These are phyloP conservation scores for Eucalyptus caleyi DNA, from an alignment of 345 rosid genomes.

Conservation along the genomic window DNA sequence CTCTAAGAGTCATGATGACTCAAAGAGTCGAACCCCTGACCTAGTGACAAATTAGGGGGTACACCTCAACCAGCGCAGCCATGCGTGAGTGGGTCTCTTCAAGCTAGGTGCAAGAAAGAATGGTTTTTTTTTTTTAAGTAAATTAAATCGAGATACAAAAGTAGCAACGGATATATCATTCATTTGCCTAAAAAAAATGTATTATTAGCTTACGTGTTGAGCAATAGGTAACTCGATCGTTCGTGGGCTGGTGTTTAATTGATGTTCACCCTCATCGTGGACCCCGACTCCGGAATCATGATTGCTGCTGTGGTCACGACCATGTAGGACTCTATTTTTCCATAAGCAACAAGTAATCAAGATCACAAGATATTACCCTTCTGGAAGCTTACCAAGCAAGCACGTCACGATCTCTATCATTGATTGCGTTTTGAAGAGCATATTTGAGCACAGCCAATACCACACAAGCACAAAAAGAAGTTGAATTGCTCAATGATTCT, in stretches of 20 bases:
- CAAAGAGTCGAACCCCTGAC: no score
- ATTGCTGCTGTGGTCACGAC: not conserved
- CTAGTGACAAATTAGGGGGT: no score
- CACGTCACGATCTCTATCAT: not conserved
- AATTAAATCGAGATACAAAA: not conserved
- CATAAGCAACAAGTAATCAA: not conserved
- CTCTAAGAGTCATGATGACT: no score
- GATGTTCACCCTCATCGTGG: not conserved
- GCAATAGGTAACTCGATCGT: not conserved
- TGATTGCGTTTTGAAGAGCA: not conserved
- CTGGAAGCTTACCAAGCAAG: not conserved
- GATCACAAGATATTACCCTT: not conserved
- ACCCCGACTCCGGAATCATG: not conserved
- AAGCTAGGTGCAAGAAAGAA: not conserved
- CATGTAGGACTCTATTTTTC: not conserved
- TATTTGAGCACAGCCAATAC: not conserved
- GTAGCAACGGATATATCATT: not conserved
- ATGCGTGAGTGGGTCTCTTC: not conserved
- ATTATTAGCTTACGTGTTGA: not conserved
- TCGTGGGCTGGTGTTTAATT: not conserved
- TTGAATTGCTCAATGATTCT: not conserved
- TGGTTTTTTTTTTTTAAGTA: not conserved
- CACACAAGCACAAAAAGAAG: not conserved
- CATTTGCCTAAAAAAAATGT: not conserved
- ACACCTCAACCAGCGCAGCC: rapidly evolving